A percentile compares a stretch with the other conserved stretches of the same genome.
Conservation (phyloP, 306 rosid genomes). For the Cucurbita maxima region DNA sequence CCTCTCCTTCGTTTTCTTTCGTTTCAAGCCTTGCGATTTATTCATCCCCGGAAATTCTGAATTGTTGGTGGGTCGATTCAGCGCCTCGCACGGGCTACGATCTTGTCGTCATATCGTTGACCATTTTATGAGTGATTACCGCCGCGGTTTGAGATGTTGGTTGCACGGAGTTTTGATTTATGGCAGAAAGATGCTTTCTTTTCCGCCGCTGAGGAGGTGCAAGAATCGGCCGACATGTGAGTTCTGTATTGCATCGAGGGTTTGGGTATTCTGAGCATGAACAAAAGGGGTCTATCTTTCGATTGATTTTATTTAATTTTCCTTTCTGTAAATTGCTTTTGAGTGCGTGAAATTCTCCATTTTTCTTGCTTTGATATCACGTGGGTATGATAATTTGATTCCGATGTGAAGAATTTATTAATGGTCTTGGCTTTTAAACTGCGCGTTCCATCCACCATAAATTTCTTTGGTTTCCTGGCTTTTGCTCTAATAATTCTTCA, state of each 20-base stretch:
- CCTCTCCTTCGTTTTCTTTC: background rate
- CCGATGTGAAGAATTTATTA: background rate
- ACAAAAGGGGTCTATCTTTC: background rate
- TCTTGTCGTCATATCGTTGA: background rate
- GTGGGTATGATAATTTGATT: background rate
- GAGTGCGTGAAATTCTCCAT: slow-evolving; percentile 7
- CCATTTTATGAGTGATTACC: background rate
- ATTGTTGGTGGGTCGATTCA: slow-evolving; percentile 4
- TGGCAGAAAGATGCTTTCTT: slow-evolving; percentile 90
- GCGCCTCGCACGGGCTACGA: slow-evolving; percentile 7
- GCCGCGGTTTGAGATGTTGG: slow-evolving; percentile 40
- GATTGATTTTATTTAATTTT: background rate
- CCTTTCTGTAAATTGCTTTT: slow-evolving; percentile 1
- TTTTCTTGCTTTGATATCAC: background rate
- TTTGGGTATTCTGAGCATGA: slow-evolving; percentile 10
- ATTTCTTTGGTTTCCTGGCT: background rate
- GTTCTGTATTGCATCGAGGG: slow-evolving; percentile 8
- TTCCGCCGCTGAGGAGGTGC: slow-evolving; percentile 96
- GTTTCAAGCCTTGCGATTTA: background rate
- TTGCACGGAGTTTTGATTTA: slow-evolving; percentile 77
- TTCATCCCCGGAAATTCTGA: background rate
- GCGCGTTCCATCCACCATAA: background rate
- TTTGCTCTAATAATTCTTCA: background rate
- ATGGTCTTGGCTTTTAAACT: background rate
- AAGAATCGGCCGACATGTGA: slow-evolving; percentile 92